Base-by-base conservation (phyloP, 768 basidiomycete species). In the Russula compacta region DNA sequence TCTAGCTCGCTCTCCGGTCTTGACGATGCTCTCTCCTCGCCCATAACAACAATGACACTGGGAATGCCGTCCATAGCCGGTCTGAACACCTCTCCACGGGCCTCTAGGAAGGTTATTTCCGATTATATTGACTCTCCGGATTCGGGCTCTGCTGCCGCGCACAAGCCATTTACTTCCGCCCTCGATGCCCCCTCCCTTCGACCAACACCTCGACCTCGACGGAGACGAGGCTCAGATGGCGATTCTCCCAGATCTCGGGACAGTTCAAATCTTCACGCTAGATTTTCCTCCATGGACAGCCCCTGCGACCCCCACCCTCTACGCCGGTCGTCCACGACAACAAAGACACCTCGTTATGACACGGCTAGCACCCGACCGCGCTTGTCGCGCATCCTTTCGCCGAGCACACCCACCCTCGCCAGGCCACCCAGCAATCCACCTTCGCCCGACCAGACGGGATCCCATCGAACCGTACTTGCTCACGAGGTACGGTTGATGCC, bases 401-500 rank as follows among this genome's bases (percentile, higher is more conserved):
- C 63, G 36, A 58, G 40, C 46, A 24, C 55, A 15, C 60, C 46
- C 24, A 19, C n/a, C 38, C 51, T 51, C 15, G 32, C 19, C 38
- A 38, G 17, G 32, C 39, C 35, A 2, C 42, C 42, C 42, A 4
- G 24, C 24, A 14, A 21, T n/a, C 39, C 36, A n/a, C 55, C 58
- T 17, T 15, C 40, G 14, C 42, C 32, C 53, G 42, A 38, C 19
- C 51, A 15, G 39, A 55, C 42, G n/a, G 48, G 48, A 29, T 39
- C 43, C 29, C 61, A 55, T 49, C 60, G 38, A 67, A 75, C 81
- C 29, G 85, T 86, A 32, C 71, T 85, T 32, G 77, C 84, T 3
- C 85, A 87, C 70, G 72, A 83, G 71, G 85, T 84, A 67, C 6
- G n/a, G 5, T 15, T 58, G 77, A 68, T 17, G 7, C 33, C 19